These are phyloP conservation scores for Solanum virginianum DNA, from an alignment of 257 asterid genomes.

Conservation along the genomic window DNA sequence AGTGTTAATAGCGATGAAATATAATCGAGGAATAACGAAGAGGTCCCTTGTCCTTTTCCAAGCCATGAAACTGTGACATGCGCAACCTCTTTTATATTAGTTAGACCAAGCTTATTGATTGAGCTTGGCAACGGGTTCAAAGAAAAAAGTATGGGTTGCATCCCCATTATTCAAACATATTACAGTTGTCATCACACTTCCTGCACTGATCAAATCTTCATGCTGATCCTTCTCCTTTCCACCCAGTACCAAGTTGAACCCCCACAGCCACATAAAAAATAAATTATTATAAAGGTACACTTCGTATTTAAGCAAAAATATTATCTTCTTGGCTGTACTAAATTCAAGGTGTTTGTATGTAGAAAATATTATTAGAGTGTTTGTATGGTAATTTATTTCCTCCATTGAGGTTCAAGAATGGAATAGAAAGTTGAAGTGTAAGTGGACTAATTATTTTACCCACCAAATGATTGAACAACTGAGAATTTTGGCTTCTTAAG, in stretches of 20 bases:
- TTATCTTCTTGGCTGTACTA: not conserved
- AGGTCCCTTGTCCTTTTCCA: slow-evolving; percentile 50
- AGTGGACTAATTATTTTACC: not conserved
- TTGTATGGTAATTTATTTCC: not conserved
- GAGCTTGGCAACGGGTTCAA: slow-evolving; percentile 43
- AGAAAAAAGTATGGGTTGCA: slow-evolving; percentile 50
- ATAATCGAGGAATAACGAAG: slow-evolving; percentile 15
- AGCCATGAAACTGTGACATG: slow-evolving; percentile 34
- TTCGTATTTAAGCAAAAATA: not conserved
- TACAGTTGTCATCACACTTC: slow-evolving; percentile 15
- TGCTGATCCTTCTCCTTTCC: slow-evolving; percentile 43
- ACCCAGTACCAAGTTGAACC: not conserved
- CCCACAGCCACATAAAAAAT: not conserved
- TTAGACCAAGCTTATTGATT: slow-evolving; percentile 8
- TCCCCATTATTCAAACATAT: not conserved
- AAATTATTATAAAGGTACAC: not conserved
- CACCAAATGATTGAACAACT: not conserved
- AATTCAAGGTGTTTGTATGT: not conserved
- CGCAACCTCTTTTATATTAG: slow-evolving; percentile 60
- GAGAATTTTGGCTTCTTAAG: not conserved
- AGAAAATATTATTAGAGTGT: not conserved
- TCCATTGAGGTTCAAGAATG: not conserved
- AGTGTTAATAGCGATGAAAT: slow-evolving; percentile 39
- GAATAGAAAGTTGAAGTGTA: not conserved
- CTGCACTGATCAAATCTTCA: slow-evolving; percentile 44